phyloP scores from a whole-genome alignment of 2,329 filamentous ascomycete species.

The Apiospora phragmitis region DNA sequence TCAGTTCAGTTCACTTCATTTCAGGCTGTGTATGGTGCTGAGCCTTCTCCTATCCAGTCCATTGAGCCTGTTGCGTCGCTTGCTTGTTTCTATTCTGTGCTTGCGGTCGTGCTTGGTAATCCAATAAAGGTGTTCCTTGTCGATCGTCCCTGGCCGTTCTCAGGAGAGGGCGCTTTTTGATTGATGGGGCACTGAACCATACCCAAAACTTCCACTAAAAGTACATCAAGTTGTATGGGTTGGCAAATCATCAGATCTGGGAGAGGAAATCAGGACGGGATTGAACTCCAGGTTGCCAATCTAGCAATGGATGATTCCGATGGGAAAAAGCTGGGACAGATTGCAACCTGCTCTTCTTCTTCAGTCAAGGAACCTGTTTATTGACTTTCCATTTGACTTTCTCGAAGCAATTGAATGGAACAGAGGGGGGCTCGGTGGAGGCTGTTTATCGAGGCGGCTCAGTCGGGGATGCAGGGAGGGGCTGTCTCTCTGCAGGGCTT shows the following conservation, averaged over 20 bases:
- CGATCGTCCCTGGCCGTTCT: neutral
- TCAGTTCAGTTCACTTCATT: neutral
- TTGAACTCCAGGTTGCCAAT: neutral
- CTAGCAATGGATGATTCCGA: neutral
- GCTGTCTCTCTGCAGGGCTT: neutral
- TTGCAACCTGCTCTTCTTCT: neutral
- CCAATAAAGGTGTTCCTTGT: constrained; percentile 7
- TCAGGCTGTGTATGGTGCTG: neutral
- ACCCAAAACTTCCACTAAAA: neutral
- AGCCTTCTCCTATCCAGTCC: neutral
- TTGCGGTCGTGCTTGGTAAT: neutral
- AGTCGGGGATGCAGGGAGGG: neutral
- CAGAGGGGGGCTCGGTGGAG: neutral
- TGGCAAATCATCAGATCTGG: neutral
- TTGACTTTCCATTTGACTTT: constrained; percentile 5
- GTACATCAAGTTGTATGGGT: neutral
- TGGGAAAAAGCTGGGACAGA: neutral
- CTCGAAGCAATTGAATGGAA: neutral
- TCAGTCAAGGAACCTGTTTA: neutral
- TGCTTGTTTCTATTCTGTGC: neutral
- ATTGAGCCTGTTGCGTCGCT: neutral
- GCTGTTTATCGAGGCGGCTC: constrained; percentile 3
- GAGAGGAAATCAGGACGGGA: neutral
- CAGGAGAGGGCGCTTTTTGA: neutral
- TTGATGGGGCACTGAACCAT: constrained; percentile 1